Base-by-base conservation (phyloP, 148 eudicot genomes). In the Cornus controversa region DNA sequence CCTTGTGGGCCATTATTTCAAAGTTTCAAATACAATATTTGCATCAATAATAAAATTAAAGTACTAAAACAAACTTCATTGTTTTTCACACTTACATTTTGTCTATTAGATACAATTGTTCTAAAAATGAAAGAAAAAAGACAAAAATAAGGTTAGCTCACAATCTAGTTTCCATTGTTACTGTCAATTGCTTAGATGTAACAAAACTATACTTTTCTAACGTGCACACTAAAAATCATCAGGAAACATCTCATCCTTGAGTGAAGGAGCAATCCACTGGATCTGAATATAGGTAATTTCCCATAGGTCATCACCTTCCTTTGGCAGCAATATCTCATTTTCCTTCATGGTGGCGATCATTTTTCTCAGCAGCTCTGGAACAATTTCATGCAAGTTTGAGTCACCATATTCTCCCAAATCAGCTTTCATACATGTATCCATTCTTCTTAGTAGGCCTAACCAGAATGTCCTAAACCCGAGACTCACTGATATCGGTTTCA, bases 391-490 rank as follows among this genome's bases (percentile, higher is more conserved):
- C 89, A 96, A 78, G 73, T 81, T 84, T 20, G 97, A 90, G 8
- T 82, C 82, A 0, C 98, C 98, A 50, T 91, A 87, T 5, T 71
- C 86, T 3, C 94, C 97, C 73, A 93, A 78, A 60, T 91, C 98
- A 2, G 93, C 92, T 82, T 96, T 96, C 97, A 93, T 91, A 40
- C 94, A 96, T 25, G 94, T 91, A 67, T 91, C 99, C 99, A 96
- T 93, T 76, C 97, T 89, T 66, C 99, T 86, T 53, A 96, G 76
- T 36, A 96, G 74, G 2, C 97, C 94, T 54, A 90, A 72, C 99
- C 99, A 96, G 36, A 96, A 91, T 24, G 89, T 84, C 82, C 90
- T 82, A 79, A 91, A 96, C 18, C 79, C 80, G 0, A 92, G 81
- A 72, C 86, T 88, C 58, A 85, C 93, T 0, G 88, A 80, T 34